Evolutionary conservation across 805 yeast species (phyloP).

Genomic region (Candida nemodendra): DNA sequence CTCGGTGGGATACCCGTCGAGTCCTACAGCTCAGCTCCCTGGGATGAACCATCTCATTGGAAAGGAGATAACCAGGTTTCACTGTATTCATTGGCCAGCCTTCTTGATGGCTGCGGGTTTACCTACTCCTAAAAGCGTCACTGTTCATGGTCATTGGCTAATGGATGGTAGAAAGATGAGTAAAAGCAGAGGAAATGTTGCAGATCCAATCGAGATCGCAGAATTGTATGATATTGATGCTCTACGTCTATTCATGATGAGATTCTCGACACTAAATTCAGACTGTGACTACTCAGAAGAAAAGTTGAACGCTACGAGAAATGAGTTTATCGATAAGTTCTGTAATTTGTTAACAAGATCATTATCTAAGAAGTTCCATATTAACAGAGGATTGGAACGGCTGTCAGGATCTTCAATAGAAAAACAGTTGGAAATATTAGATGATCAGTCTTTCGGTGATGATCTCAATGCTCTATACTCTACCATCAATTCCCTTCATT

Average conservation of each 20-base stretch:
- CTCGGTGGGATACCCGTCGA: conserved; percentile 53
- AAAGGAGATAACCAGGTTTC: conserved; percentile 87
- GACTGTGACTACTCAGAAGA: conserved; percentile 80
- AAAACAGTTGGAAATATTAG: conserved; percentile 15
- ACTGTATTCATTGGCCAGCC: conserved; percentile 92
- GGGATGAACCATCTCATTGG: conserved; percentile 74
- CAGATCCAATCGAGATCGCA: conserved; percentile 75
- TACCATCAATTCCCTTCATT: conserved; percentile 36
- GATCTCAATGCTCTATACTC: conserved; percentile 18
- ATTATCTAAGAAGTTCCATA: conserved; percentile 66
- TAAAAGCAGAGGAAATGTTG: conserved; percentile 88
- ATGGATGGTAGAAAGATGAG: conserved; percentile 91
- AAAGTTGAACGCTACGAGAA: conserved; percentile 51
- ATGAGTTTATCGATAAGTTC: conserved; percentile 73
- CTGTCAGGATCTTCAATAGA: conserved; percentile 27
- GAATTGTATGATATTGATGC: conserved; percentile 69
- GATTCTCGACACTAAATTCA: conserved; percentile 67
- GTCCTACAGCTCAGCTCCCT: conserved; percentile 19
- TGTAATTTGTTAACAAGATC: conserved; percentile 77
- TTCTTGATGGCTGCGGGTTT: conserved; percentile 80
- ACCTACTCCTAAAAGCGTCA: conserved; percentile 65
- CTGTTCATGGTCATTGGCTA: conserved; percentile 95
- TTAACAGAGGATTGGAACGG: conserved; percentile 42
- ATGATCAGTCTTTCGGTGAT: conserved; percentile 13
- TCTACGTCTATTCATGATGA: conserved; percentile 71